Conservation (phyloP, 2,329 filamentous ascomycete genomes). For the Fusarium graminum region DNA sequence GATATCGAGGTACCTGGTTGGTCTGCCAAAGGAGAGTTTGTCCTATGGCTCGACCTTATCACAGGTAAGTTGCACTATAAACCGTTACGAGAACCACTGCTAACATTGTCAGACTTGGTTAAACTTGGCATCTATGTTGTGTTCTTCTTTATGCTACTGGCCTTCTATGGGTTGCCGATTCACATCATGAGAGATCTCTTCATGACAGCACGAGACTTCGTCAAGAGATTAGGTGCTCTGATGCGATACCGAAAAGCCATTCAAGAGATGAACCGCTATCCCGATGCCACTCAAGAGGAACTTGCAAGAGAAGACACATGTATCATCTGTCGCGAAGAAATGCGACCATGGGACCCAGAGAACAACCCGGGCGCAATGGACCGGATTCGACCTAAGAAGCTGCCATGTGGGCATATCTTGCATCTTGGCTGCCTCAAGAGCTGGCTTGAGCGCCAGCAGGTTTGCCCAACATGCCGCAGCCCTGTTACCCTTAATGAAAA, state of each 20-base stretch:
- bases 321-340: slow-evolving; percentile 97
- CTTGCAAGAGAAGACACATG: slow-evolving; percentile 90
- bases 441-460: slow-evolving; percentile 97
- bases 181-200: slow-evolving; percentile 97
- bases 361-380: slow-evolving; percentile 79
- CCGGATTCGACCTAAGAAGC: slow-evolving; percentile 89
- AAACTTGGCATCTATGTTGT: slow-evolving; percentile 90
- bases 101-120: slow-evolving; percentile 76
- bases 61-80: slow-evolving; percentile 69
- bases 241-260: slow-evolving; percentile 92
- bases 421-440: slow-evolving; percentile 95
- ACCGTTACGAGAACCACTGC: slow-evolving; percentile 27
- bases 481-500: slow-evolving; percentile 68
- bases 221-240: slow-evolving; percentile 89
- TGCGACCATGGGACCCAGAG: slow-evolving; percentile 79
- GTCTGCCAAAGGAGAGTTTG: slow-evolving; percentile 94
- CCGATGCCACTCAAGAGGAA: slow-evolving; percentile 90
- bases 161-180: slow-evolving; percentile 94
- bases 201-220: slow-evolving; percentile 91
- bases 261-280: slow-evolving; percentile 93
- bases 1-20: slow-evolving; percentile 96
- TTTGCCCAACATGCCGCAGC: slow-evolving; percentile 92
- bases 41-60: slow-evolving; percentile 87
- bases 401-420: slow-evolving; percentile 95
- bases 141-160: slow-evolving; percentile 93